A percentile compares a stretch with the other conserved stretches of the same genome.
phyloP scores from a whole-genome alignment of 306 rosid genomes.

The Cucumis cinereus region DNA sequence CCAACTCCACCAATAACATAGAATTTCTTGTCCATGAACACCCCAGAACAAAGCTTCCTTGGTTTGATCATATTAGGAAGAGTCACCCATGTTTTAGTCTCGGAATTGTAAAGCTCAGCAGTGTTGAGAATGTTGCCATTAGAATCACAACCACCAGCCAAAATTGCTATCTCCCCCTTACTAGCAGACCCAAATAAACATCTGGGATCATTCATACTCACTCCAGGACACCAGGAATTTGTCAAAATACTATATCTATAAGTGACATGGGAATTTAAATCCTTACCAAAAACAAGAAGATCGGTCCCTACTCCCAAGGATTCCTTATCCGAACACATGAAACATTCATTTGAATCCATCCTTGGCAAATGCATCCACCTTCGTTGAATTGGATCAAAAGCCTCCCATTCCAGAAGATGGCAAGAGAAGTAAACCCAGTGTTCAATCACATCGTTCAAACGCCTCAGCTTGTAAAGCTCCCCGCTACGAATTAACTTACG shows the following conservation, averaged over 20 bases:
- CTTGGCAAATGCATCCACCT: constrained; percentile 87
- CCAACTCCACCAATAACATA: constrained; percentile 84
- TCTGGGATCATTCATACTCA: constrained; percentile 75
- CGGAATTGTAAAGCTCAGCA: constrained; percentile 74
- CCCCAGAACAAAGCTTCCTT: constrained; percentile 87
- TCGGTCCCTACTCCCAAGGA: constrained; percentile 95
- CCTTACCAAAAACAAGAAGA: constrained; percentile 89
- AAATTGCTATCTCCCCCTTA: constrained; percentile 73
- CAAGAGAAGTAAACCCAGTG: constrained; percentile 91
- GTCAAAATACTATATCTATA: constrained; percentile 76
- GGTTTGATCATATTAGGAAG: constrained; percentile 73
- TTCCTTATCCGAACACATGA: constrained; percentile 82
- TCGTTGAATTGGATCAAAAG: constrained; percentile 57
- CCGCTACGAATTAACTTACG: constrained; percentile 50
- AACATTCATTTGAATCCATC: constrained; percentile 79
- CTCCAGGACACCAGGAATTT: constrained; percentile 74
- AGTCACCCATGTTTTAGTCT: constrained; percentile 52
- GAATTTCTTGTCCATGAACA: constrained; percentile 75
- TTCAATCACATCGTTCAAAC: constrained; percentile 51
- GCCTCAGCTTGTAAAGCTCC: constrained; percentile 66
- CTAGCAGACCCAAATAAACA: constrained; percentile 94
- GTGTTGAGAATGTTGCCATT: constrained; percentile 56
- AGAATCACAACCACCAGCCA: constrained; percentile 91
- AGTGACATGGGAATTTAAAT: constrained; percentile 47
- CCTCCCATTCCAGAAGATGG: constrained; percentile 78